Percentiles rank a stretch among this genome's conserved stretches.
These are phyloP conservation scores for Cercospora brassicicola DNA, from an alignment of 2,329 filamentous ascomycete species.

Conservation along the genomic window DNA sequence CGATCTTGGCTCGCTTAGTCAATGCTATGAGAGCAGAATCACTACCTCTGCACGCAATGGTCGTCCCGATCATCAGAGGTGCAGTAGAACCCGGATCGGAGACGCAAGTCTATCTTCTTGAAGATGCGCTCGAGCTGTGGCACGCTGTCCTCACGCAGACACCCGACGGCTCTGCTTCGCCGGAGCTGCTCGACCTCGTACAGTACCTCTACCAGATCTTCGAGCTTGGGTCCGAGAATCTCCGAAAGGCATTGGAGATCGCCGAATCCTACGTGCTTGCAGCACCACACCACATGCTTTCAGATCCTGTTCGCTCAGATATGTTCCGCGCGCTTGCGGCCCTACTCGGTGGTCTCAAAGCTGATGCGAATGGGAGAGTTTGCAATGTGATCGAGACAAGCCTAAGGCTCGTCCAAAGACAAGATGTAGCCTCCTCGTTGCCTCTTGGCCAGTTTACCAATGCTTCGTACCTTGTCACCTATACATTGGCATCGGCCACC, in stretches of 20 bases:
- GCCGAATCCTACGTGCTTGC: slow-evolving; percentile 52
- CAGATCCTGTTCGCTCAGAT: slow-evolving; percentile 42
- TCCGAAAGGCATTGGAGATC: slow-evolving; percentile 52
- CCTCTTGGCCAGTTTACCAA: slow-evolving; percentile 21
- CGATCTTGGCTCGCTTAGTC: slow-evolving; percentile 81
- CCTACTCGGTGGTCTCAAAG: slow-evolving; percentile 48
- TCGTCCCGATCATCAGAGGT: slow-evolving; percentile 78
- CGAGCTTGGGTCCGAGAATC: slow-evolving; percentile 50
- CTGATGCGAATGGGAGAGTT: slow-evolving; percentile 51
- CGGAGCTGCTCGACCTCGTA: slow-evolving; percentile 46
- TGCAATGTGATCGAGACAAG: slow-evolving; percentile 50
- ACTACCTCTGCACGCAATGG: slow-evolving; percentile 72
- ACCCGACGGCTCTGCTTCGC: slow-evolving; percentile 42
- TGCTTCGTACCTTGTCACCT: slow-evolving; percentile 21
- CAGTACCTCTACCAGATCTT: slow-evolving; percentile 51
- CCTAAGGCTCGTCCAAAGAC: slow-evolving; percentile 47
- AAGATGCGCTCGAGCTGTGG: slow-evolving; percentile 92
- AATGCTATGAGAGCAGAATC: slow-evolving; percentile 79
- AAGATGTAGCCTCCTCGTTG: slow-evolving; percentile 27
- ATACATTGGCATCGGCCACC: slow-evolving; percentile 17
- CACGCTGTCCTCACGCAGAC: slow-evolving; percentile 68
- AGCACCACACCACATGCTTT: slow-evolving; percentile 49
- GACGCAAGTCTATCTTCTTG: slow-evolving; percentile 77
- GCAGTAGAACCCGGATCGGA: slow-evolving; percentile 74
- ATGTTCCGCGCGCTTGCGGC: slow-evolving; percentile 44